phyloP scores from a whole-genome alignment of 163 green algal genomes.

The Scenedesmus sp. region DNA sequence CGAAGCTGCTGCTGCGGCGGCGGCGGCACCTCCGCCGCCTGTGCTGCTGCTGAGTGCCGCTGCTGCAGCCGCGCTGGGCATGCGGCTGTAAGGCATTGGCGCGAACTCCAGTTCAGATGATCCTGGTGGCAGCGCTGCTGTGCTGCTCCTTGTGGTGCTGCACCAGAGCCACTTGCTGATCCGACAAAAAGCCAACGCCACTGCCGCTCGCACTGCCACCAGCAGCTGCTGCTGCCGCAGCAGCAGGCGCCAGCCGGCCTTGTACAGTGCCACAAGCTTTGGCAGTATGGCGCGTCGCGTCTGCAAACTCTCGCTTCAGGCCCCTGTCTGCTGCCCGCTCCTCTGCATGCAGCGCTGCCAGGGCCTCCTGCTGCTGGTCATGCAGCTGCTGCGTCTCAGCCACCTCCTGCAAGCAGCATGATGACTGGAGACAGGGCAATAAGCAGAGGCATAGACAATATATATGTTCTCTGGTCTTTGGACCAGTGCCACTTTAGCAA shows the following conservation, averaged over 20 bases:
- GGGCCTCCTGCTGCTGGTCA: conserved; percentile 17
- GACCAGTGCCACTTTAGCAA: too few relatives aligned
- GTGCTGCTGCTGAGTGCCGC: background rate
- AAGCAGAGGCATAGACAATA: too few relatives aligned
- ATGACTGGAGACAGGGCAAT: background rate
- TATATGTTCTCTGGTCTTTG: too few relatives aligned
- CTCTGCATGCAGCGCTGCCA: conserved; percentile 29
- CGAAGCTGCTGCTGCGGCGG: background rate
- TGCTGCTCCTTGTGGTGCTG: background rate
- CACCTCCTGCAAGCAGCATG: conserved; percentile 36
- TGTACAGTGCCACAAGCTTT: conserved; percentile 43
- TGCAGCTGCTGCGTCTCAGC: conserved; percentile 28
- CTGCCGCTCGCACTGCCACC: background rate
- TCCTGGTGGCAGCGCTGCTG: background rate
- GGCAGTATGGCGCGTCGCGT: background rate
- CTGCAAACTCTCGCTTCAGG: conserved; percentile 44
- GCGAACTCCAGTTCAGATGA: conserved; percentile 23
- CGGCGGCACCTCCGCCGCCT: background rate
- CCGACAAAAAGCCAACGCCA: background rate
- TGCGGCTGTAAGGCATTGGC: background rate
- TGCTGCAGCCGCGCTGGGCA: background rate
- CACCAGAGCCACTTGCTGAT: background rate
- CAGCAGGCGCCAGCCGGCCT: conserved; percentile 15
- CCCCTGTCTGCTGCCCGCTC: conserved; percentile 15
- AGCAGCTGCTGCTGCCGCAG: background rate